Evolutionary conservation across 352 stramenopile genomes (phyloP).

Genomic region (Globisporangium nagaii): DNA sequence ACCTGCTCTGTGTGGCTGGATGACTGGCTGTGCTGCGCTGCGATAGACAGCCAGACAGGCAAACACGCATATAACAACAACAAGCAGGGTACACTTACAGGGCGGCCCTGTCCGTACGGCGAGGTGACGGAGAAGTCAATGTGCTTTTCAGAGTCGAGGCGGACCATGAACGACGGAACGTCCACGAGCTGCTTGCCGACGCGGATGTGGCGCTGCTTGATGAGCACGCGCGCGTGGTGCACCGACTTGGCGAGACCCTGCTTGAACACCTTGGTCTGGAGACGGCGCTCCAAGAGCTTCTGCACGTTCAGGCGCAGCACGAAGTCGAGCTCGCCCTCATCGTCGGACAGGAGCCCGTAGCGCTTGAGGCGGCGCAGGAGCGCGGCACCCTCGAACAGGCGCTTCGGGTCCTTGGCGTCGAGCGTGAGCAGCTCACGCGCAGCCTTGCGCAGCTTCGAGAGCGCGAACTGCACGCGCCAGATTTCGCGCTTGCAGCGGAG

Average conservation of each 20-base stretch:
- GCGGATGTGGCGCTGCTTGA: conserved; percentile 99
- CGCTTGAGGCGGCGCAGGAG: conserved; percentile 96
- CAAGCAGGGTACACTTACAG: conserved; percentile 30
- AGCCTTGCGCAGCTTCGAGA: conserved; percentile 99
- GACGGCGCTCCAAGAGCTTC: conserved; percentile 97
- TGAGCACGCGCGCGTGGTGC: conserved; percentile 98
- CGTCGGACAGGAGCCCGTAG: conserved; percentile 96
- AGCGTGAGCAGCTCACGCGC: conserved; percentile 97
- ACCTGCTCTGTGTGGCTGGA: background rate
- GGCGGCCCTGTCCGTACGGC: conserved; percentile 96
- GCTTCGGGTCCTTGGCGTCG: conserved; percentile 97
- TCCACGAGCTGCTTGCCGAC: conserved; percentile 99
- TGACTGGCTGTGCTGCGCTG: background rate
- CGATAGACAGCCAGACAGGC: background rate
- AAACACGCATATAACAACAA: background rate
- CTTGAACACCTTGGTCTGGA: conserved; percentile 99
- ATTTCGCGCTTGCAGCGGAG: conserved; percentile 99
- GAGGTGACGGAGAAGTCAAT: conserved; percentile 99
- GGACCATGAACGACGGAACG: conserved; percentile 98
- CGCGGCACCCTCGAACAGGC: conserved; percentile 97
- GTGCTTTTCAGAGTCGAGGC: conserved; percentile 98
- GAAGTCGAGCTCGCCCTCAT: conserved; percentile 98
- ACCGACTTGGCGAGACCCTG: conserved; percentile 99
- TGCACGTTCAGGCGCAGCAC: conserved; percentile 98
- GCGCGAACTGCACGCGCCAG: conserved; percentile 98